Base-by-base conservation (phyloP, 345 rosid genomes). In the Populus euphratica region DNA sequence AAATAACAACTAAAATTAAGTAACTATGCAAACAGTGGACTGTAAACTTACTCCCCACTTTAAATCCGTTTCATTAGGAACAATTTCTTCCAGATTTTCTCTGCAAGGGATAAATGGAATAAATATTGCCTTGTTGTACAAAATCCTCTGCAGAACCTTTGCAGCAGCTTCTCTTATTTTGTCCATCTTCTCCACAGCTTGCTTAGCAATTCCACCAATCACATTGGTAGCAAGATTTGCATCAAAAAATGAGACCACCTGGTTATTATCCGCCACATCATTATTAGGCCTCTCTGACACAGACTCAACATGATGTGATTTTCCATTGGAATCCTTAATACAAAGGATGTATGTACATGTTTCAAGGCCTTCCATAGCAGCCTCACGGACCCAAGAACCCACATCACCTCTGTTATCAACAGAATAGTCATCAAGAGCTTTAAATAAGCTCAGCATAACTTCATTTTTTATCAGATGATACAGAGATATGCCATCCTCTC, bases 341-440 rank as follows among this genome's bases (percentile, higher is more conserved):
- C 96, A 91, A 61, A 96, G 96, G 81, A 96, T 88, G 80, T 85
- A 88, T 77, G 93, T 79, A 84, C 97, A 96, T 79, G 77, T 89
- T 86, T 92, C 93, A 74, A 96, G 93, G 76, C 98, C 98, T 86
- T 91, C 85, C 81, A 96, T 84, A 73, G 98, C 96, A 85, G 98
- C 99, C 84, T 92, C 98, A 81, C 99, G 97, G 81, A 96, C 92
- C 99, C 99, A 96, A 71, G 98, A 96, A 79, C 99, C 98, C 50
- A 93, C 97, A 90, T 96, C 99, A 70, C 99, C 98, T 82, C 99
- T 85, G 75, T 96, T 91, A 80, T 96, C 99, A 29, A 91, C 93
- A 5, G 98, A 96, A 85, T 96, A 96, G 81, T 96, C 99, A 81
- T 90, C 86, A 69, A 96, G 94, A 85, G 99, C 96, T 87, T 79